Evolutionary conservation across 441 rosid species (phyloP), one percentile per base, ranked within the genome.

Genomic region (Populus hybrid): DNA sequence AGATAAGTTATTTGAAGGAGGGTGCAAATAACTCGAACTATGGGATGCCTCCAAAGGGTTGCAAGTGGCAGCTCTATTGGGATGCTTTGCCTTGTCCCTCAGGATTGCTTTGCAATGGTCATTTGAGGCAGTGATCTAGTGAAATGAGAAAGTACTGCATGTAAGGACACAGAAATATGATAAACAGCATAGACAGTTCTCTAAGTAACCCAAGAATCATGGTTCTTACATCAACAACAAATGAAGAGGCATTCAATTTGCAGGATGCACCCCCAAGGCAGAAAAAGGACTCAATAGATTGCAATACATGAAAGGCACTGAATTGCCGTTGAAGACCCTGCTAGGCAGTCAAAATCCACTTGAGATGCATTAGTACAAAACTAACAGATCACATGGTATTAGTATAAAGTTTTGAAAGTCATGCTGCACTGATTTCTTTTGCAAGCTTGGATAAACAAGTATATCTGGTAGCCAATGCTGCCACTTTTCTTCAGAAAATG

Each of bases 321-420:
- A 85, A 89, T 67, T 94, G 95, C 64, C 90, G 92, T 74, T 86
- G 91, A 66, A 94, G 83, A 68, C 97, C 93, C 98, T 95, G 77
- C 20, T 79, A 77, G 64, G 38, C 28, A 77, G 24, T n/a, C 63
- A 42, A 23, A 68, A 68, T 61, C 29, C 50, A 73, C 71, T 6
- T 53, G 24, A 79, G 79, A 72, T 20, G 45, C 14, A 56, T 16
- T 26, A 65, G 10, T 11, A 33, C 16, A 79, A 50, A 23, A 38
- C 61, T 14, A 53, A 35, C 40, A 10, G 16, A 38, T 21, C 33
- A 76, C 18, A 2, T 36, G 7, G 42, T 35, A 2, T 28, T 45
- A n/a, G 20, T 18, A 18, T 28, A 38, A 31, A 5, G n/a, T 21
- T 16, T 68, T 10, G 3, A 18, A 6, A 53, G 61, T 0, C 61